Conservation (phyloP, 2,329 filamentous ascomycete genomes). For the Colletotrichum filicis region DNA sequence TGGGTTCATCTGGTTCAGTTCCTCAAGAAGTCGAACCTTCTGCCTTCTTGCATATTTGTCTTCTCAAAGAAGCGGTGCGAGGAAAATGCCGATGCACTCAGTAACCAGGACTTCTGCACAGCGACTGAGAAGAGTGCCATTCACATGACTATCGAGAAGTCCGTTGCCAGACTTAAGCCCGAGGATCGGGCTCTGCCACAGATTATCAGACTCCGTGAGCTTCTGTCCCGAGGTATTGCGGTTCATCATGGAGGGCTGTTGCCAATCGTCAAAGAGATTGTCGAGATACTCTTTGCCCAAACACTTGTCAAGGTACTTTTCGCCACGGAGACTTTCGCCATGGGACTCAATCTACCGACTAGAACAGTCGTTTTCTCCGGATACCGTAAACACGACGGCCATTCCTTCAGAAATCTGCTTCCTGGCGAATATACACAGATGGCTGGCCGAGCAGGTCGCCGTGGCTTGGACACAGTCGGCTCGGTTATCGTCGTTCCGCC, state of each 20-base stretch:
- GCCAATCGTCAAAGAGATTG: conserved; percentile 97
- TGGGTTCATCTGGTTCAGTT: conserved; percentile 97
- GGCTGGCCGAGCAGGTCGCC: conserved; percentile 92
- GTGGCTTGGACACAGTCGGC: conserved; percentile 92
- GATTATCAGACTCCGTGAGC: conserved; percentile 86
- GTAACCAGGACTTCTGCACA: conserved; percentile 94
- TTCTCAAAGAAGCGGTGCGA: conserved; percentile 99
- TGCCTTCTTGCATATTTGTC: conserved; percentile 96
- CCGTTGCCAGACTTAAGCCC: conserved; percentile 87
- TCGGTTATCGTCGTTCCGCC: conserved; percentile 94
- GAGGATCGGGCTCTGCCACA: conserved; percentile 93
- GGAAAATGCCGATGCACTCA: conserved; percentile 94
- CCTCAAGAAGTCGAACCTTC: conserved; percentile 84
- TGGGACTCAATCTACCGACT: conserved; percentile 96
- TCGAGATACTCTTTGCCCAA: conserved; percentile 95
- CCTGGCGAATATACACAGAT: conserved; percentile 99
- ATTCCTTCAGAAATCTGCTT: conserved; percentile 88
- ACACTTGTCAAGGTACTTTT: conserved; percentile 97
- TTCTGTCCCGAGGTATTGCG: conserved; percentile 88
- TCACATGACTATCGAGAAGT: conserved; percentile 97
- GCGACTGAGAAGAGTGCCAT: conserved; percentile 95
- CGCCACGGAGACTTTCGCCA: conserved; percentile 97
- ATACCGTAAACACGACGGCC: conserved; percentile 95
- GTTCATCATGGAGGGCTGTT: conserved; percentile 95
- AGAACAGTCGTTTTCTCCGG: conserved; percentile 98